Evolutionary conservation across 352 stramenopile species (phyloP), one percentile per base, ranked within the genome.

Genomic region (Phytophthora quininea): DNA sequence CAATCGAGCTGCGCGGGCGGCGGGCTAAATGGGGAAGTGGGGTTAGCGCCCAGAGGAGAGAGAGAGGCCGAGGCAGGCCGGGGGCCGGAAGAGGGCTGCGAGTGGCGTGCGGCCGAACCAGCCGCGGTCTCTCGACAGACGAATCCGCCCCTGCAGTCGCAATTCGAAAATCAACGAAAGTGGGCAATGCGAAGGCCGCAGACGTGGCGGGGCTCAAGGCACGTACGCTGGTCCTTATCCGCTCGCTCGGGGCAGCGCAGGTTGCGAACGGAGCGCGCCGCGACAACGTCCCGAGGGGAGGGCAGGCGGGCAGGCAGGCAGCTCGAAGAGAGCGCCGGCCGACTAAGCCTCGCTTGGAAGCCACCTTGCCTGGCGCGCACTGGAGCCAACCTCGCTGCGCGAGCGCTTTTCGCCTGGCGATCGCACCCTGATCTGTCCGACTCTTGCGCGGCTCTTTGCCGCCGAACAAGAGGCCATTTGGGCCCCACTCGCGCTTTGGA

Each of bases 11-110:
- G 54, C 27, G 55, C 11, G 19, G 31, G 35, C 67, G 62, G 67
- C 67, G 54, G 58, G 54, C 64, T 60, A 76, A 76, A 69, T 76
- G 58, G 54, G 47, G 67, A 37, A 76, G 67, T 76, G 68, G 57
- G 54, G 19, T 0, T 9, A 49, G 43, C 19, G 15, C 15, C 38
- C 46, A 1, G 31, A 30, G 15, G 46, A 14, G 46, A 52, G 12
- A 33, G 46, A 15, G 46, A 31, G 14, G 19, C 19, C 19, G 19
- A 24, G 19, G 19, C 35, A 40, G 35, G 0, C 35, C 35, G 6
- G 35, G 10, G 6, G 35, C 35, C 35, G 35, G 35, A 6, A 43
- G 59, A 58, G 63, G 51, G 19, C 19, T 52, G 55, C 52, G 49
- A 37, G 31, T 54, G 53, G 42, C 30, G 24, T 33, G 52, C 45